Percentiles rank a stretch among this genome's conserved stretches.
Evolutionary conservation across 129 eudicot species (phyloP).

Genomic region (Erigeron canadensis): DNA sequence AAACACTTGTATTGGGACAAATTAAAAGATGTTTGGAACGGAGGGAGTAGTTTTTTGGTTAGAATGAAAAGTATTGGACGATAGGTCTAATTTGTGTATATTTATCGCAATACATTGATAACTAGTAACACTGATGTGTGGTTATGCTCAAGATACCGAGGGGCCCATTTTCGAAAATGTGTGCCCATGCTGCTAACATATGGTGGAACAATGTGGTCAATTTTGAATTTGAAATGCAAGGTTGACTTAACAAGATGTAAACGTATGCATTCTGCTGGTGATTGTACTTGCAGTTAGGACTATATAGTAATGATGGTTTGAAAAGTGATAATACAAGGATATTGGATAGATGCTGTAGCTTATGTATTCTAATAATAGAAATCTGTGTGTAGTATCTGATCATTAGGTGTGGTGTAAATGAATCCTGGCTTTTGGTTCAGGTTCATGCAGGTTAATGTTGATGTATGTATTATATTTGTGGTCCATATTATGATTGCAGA

Average conservation of each 20-base stretch:
- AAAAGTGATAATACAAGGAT: conserved; percentile 21
- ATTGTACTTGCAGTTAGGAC: conserved; percentile 7
- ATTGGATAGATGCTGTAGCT: conserved; percentile 12
- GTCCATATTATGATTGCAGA: conserved; percentile 30
- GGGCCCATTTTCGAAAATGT: no score
- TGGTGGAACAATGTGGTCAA: conserved; percentile 18
- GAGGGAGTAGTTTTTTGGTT: background rate
- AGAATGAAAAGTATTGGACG: background rate
- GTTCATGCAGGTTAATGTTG: conserved; percentile 24
- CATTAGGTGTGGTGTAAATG: conserved; percentile 30
- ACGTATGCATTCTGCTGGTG: conserved; percentile 5
- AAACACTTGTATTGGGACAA: no score
- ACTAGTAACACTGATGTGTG: no score
- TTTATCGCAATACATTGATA: background rate
- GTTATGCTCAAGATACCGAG: no score
- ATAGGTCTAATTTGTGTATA: conserved; percentile 7
- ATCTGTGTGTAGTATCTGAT: conserved; percentile 24
- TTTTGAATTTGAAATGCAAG: conserved; percentile 32
- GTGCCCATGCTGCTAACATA: background rate
- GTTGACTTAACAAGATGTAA: conserved; percentile 24
- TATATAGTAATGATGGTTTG: background rate
- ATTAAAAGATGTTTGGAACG: no score
- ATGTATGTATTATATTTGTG: conserved; percentile 26
- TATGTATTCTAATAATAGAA: conserved; percentile 23
- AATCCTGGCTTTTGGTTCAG: conserved; percentile 6